Percentiles rank a stretch among this genome's conserved stretches.
Evolutionary conservation across 164 flowering plant species (phyloP).

Genomic region (Vitis cinerea): DNA sequence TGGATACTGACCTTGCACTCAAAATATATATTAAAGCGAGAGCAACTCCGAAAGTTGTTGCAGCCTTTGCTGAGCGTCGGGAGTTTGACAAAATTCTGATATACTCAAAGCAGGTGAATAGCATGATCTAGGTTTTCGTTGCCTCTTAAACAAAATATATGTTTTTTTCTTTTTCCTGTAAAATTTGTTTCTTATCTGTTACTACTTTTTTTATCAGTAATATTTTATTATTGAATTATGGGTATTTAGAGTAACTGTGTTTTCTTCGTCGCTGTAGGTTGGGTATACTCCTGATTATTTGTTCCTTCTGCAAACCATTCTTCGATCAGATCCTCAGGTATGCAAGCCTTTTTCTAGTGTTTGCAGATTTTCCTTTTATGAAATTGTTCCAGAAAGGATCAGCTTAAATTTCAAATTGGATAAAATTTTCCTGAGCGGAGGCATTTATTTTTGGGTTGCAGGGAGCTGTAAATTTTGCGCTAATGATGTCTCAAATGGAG

Average conservation of each 20-base stretch:
- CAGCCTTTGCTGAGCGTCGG: slow-evolving; percentile 98
- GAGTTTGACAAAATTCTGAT: slow-evolving; percentile 97
- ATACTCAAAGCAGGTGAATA: slow-evolving; percentile 90
- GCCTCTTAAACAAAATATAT: too few species aligned
- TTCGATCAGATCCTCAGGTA: slow-evolving; percentile 98
- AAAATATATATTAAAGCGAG: slow-evolving; percentile 98
- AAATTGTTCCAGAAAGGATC: neutral
- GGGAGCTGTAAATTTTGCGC: slow-evolving; percentile 99
- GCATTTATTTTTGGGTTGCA: slow-evolving; percentile 27
- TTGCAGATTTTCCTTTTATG: neutral
- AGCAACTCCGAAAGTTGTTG: slow-evolving; percentile 99
- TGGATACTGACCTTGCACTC: slow-evolving; percentile 97
- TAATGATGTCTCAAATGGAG: slow-evolving; percentile 99
- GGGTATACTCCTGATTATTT: slow-evolving; percentile 97
- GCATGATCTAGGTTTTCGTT: neutral
- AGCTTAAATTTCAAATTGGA: neutral
- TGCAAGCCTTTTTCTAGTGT: slow-evolving; percentile 1
- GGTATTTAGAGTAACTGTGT: neutral
- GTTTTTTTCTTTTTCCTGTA: neutral
- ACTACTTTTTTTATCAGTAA: neutral
- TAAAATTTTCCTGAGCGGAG: neutral
- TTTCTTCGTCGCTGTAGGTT: slow-evolving; percentile 55
- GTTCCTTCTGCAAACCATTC: slow-evolving; percentile 95
- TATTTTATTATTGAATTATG: neutral
- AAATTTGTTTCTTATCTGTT: neutral